Evolutionary conservation across 108 stramenopile species (phyloP), one percentile per base, ranked within the genome.

Genomic region (Pelagomonas calceolata): DNA sequence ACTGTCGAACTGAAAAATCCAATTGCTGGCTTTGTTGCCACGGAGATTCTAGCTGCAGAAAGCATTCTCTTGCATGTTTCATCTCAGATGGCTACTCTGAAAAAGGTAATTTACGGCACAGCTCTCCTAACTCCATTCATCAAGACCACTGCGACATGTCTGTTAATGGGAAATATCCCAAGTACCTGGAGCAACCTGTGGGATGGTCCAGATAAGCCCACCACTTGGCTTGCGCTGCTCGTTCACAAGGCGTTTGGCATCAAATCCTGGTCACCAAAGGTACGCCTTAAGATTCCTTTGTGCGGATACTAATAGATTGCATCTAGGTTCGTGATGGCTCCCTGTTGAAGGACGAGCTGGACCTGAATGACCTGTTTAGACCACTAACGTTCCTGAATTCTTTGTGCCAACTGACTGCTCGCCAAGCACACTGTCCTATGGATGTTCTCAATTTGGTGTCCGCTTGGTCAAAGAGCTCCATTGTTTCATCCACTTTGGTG

Each of bases 341-440:
- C 70, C 67, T 82, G 30, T 29, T 82, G 66, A 60, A 75, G 43
- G 39, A 37, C 9, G 64, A 72, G 10, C 33, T 84, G 14, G 70
- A 82, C 65, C 77, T 85, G 31, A 67, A 72, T 36, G 81, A 83
- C 36, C 63, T 85, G 0, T 86, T 86, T 72, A 66, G 82, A 32
- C 84, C 85, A 5, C 81, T 66, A 9, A 85, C 85, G 4, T 85
- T 84, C 80, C 70, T 86, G 36, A 85, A 85, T 44, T 84, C 85
- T 4, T 46, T 86, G 29, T 69, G 84, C 31, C 84, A 85, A 70
- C 82, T 81, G 67, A 85, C 81, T 0, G 82, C 85, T 12, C 77
- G 85, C n/a, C 36, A 66, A 18, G 36, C 60, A 16, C 70, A 67
- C 14, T 70, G 75, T 39, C 81, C 84, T 32, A 86, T 86, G 77